A percentile compares a stretch with the other conserved stretches of the same genome.
These are phyloP conservation scores for Trichoderma polysporum DNA, from an alignment of 2,329 filamentous ascomycete genomes.

Conservation along the genomic window DNA sequence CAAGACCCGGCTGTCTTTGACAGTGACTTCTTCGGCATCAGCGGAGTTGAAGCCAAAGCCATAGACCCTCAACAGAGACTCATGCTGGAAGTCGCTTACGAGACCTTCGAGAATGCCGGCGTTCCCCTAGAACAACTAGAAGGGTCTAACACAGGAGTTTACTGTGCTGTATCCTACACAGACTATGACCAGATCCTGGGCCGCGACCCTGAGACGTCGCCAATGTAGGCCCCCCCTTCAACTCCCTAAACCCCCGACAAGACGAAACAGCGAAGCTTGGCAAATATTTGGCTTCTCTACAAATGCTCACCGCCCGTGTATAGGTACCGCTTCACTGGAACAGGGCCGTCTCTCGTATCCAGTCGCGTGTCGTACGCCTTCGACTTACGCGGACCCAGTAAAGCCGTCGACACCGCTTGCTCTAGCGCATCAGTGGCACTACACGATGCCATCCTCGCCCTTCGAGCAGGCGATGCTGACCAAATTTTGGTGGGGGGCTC, in stretches of 20 bases:
- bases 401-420: slow-evolving; percentile 39
- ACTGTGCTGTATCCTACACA: slow-evolving; percentile 15
- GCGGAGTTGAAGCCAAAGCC: slow-evolving; percentile 21
- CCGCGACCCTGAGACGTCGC: slow-evolving; percentile 18
- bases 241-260: not conserved
- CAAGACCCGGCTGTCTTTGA: slow-evolving; percentile 21
- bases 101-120: slow-evolving; percentile 22
- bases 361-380: slow-evolving; percentile 20
- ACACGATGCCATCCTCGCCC: slow-evolving; percentile 27
- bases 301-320: not conserved
- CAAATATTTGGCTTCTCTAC: not conserved
- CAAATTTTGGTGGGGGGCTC: slow-evolving; percentile 28
- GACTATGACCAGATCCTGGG: slow-evolving; percentile 17
- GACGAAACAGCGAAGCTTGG: too few relatives aligned
- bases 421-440: slow-evolving; percentile 35
- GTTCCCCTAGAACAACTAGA: slow-evolving; percentile 9
- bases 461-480: slow-evolving; percentile 30
- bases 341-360: slow-evolving; percentile 15
- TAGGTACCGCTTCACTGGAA: slow-evolving; percentile 20
- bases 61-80: slow-evolving; percentile 21
- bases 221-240: slow-evolving; percentile 1
- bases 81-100: slow-evolving; percentile 21
- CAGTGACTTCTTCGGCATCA: slow-evolving; percentile 21
- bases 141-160: slow-evolving; percentile 20
- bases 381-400: slow-evolving; percentile 22